Percentiles rank a stretch among this genome's conserved stretches.
These are phyloP conservation scores for Chalciporus sphaerocephalus DNA, from an alignment of 768 basidiomycete genomes.

Conservation along the genomic window DNA sequence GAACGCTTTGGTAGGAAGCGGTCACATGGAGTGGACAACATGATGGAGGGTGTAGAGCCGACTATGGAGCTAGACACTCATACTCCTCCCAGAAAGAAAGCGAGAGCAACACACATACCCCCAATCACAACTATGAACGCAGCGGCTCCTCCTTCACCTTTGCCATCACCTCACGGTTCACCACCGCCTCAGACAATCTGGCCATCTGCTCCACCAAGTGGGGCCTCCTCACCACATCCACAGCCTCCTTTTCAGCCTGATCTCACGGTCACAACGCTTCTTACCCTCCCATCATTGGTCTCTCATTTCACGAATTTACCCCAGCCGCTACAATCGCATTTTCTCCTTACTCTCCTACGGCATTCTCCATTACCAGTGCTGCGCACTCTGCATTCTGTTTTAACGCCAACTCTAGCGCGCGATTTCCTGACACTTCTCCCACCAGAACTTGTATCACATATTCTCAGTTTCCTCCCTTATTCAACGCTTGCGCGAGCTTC, in stretches of 20 bases:
- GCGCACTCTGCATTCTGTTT: constrained; percentile 81
- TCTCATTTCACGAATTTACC: constrained; percentile 79
- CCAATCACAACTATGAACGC: constrained; percentile 62
- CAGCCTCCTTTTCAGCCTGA: constrained; percentile 79
- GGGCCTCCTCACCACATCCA: constrained; percentile 63
- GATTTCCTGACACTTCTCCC: constrained; percentile 93
- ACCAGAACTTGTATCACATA: constrained; percentile 84
- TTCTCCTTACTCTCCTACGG: constrained; percentile 86
- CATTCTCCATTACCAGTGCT: constrained; percentile 90
- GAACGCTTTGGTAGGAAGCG: constrained; percentile 73
- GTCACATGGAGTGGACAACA: constrained; percentile 46
- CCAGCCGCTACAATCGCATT: constrained; percentile 82
- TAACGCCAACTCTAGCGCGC: constrained; percentile 86
- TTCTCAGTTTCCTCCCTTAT: constrained; percentile 81
- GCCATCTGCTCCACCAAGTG: constrained; percentile 81
- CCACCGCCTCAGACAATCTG: constrained; percentile 72
- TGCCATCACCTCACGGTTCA: constrained; percentile 83
- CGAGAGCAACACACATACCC: constrained; percentile 55
- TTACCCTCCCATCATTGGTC: constrained; percentile 81
- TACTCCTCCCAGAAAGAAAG: constrained; percentile 71
- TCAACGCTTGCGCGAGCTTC: constrained; percentile 81
- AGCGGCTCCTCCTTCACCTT: constrained; percentile 78
- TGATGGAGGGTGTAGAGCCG: constrained; percentile 75
- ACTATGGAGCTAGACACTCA: constrained; percentile 43
- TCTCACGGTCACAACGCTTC: constrained; percentile 73